These are phyloP conservation scores for Ophiocordyceps camponoti-rufipedis DNA, from an alignment of 2,329 filamentous ascomycete species.

Conservation along the genomic window DNA sequence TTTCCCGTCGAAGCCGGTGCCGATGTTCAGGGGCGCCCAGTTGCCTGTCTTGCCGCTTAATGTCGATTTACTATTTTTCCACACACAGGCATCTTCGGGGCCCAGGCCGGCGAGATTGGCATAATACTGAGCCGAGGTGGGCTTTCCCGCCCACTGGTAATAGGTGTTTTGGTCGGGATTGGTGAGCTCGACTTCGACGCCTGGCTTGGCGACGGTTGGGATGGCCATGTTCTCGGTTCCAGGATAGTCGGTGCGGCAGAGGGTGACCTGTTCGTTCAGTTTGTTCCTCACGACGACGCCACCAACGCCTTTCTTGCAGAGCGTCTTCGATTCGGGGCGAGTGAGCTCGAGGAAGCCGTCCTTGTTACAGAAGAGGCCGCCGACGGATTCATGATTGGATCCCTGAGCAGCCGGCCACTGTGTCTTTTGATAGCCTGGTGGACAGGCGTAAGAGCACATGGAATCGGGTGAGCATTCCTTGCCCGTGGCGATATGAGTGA, in stretches of 20 bases:
- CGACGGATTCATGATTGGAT: constrained; percentile 62
- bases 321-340: constrained; percentile 42
- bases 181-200: constrained; percentile 44
- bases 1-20: constrained; percentile 50
- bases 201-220: constrained; percentile 46
- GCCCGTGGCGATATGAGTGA: constrained; percentile 50
- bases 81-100: constrained; percentile 54
- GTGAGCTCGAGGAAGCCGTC: constrained; percentile 62
- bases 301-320: constrained; percentile 58
- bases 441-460: constrained; percentile 89
- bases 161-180: constrained; percentile 56
- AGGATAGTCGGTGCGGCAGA: constrained; percentile 95
- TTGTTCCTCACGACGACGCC: constrained; percentile 62
- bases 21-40: constrained; percentile 74
- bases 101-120: constrained; percentile 65
- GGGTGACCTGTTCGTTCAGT: constrained; percentile 43
- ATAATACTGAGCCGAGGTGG: constrained; percentile 90
- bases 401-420: constrained; percentile 78
- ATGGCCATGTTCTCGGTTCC: constrained; percentile 80
- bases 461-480: constrained; percentile 39
- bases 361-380: constrained; percentile 64
- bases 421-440: constrained; percentile 77
- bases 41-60: constrained; percentile 45
- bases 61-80: constrained; percentile 34
- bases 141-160: constrained; percentile 57